phyloP scores from a whole-genome alignment of 108 stramenopile species.

The Skeletonema grethae region DNA sequence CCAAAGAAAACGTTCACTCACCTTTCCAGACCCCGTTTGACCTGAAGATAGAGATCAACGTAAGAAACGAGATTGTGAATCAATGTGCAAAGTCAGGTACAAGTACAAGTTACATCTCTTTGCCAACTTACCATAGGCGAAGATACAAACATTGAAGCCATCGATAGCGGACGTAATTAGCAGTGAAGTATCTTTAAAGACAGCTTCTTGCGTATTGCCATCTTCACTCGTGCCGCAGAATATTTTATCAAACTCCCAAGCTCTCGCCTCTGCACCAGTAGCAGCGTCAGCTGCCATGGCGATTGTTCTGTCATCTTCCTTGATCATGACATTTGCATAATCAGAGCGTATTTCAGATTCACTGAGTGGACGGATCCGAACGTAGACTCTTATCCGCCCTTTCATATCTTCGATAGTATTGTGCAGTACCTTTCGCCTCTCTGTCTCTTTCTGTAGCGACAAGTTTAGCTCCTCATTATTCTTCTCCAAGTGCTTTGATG shows the following conservation, averaged over 20 bases:
- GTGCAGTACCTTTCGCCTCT: constrained; percentile 64
- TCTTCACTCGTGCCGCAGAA: constrained; percentile 38
- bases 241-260: constrained; percentile 75
- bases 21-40: too few relatives aligned
- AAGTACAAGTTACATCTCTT: constrained; percentile 16
- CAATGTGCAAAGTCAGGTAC: too few relatives aligned
- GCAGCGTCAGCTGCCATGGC: constrained; percentile 41
- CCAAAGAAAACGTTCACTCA: too few relatives aligned
- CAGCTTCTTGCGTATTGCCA: constrained; percentile 56
- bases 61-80: too few relatives aligned
- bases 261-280: constrained; percentile 32
- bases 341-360: constrained; percentile 37
- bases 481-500: constrained; percentile 40
- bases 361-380: constrained; percentile 63
- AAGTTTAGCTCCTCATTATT: constrained; percentile 56
- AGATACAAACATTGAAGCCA: constrained; percentile 72
- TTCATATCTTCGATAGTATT: constrained; percentile 75
- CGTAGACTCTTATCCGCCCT: constrained; percentile 70
- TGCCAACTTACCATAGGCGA: constrained; percentile 41
- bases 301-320: constrained; percentile 44
- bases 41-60: too few relatives aligned
- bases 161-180: constrained; percentile 73
- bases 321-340: constrained; percentile 29
- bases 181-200: constrained; percentile 66
- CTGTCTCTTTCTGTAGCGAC: constrained; percentile 48